These are phyloP conservation scores for Papilionanthe hybrid DNA, from an alignment of 116 monocot species.

Conservation along the genomic window DNA sequence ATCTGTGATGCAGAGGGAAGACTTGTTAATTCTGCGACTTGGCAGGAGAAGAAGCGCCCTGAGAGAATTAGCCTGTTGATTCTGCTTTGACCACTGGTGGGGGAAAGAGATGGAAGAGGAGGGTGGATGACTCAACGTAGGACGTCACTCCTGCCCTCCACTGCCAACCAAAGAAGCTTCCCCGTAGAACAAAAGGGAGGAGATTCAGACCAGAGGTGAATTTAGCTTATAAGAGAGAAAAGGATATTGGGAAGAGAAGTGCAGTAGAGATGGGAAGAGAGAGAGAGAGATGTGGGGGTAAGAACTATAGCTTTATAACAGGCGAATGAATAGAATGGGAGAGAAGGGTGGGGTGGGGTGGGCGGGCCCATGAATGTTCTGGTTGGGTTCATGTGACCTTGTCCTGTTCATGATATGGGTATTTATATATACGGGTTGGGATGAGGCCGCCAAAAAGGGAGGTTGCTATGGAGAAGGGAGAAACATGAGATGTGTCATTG, in stretches of 20 bases:
- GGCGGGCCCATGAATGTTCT: constrained; percentile 11
- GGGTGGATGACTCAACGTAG: neutral
- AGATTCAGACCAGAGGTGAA: neutral
- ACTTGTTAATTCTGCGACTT: neutral
- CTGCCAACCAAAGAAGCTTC: constrained; percentile 13
- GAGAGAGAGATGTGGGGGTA: neutral
- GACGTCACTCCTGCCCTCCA: neutral
- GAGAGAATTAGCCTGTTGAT: neutral
- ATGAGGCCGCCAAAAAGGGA: neutral
- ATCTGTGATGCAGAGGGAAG: constrained; percentile 8
- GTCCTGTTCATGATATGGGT: constrained; percentile 12
- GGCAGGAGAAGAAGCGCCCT: constrained; percentile 1
- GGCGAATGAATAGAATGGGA: neutral
- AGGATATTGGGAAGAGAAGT: neutral
- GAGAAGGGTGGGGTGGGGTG: neutral
- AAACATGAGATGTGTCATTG: too few relatives aligned
- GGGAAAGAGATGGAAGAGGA: constrained; percentile 6
- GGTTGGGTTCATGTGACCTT: constrained; percentile 25
- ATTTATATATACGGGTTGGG: neutral
- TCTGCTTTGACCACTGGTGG: neutral
- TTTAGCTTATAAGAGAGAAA: constrained; percentile 1
- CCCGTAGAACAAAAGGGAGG: neutral
- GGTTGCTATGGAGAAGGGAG: neutral
- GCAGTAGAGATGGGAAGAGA: neutral
- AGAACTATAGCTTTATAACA: neutral